Conservation (phyloP, 2,329 filamentous ascomycete species). For the Trichoderma cornu-damae region DNA sequence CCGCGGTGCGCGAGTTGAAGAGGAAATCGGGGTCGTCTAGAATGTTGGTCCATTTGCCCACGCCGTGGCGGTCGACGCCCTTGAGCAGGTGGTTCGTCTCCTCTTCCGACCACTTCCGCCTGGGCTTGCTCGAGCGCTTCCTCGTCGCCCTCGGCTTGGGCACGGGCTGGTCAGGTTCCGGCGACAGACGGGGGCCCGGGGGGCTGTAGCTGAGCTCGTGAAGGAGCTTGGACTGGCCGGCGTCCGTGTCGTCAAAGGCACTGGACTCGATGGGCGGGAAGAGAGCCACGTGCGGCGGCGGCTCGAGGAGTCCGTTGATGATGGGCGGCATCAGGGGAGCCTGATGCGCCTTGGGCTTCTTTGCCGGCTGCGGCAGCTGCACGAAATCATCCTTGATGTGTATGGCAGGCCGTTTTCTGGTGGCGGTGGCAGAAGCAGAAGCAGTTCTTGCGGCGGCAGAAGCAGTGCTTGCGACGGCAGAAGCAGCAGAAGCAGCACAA, state of each 20-base stretch:
- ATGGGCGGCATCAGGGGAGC: slow-evolving; percentile 56
- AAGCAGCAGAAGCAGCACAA: not conserved
- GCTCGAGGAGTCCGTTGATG: slow-evolving; percentile 59
- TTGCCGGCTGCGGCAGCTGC: slow-evolving; percentile 58
- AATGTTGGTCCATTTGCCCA: slow-evolving; percentile 62
- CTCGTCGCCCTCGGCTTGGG: slow-evolving; percentile 38
- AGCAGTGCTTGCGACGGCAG: not conserved
- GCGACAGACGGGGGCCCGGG: slow-evolving; percentile 22
- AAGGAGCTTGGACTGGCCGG: slow-evolving; percentile 38
- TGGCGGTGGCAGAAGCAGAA: slow-evolving; percentile 26
- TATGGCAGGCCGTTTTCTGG: slow-evolving; percentile 51
- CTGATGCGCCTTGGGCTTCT: slow-evolving; percentile 59
- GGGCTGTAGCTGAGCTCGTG: slow-evolving; percentile 38
- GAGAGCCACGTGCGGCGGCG: slow-evolving; percentile 55
- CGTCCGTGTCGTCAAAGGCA: slow-evolving; percentile 48
- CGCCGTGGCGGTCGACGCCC: slow-evolving; percentile 57
- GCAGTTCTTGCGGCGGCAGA: not conserved
- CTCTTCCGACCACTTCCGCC: slow-evolving; percentile 60
- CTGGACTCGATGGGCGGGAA: slow-evolving; percentile 58
- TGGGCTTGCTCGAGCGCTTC: slow-evolving; percentile 51
- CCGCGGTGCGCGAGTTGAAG: slow-evolving; percentile 57
- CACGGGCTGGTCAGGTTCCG: slow-evolving; percentile 30
- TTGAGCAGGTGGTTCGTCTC: slow-evolving; percentile 59
- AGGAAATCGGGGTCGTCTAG: slow-evolving; percentile 55
- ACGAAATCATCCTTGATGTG: slow-evolving; percentile 57